These are phyloP conservation scores for Aeminium ludgeri DNA, from an alignment of 495 filamentous ascomycete genomes.

Conservation along the genomic window DNA sequence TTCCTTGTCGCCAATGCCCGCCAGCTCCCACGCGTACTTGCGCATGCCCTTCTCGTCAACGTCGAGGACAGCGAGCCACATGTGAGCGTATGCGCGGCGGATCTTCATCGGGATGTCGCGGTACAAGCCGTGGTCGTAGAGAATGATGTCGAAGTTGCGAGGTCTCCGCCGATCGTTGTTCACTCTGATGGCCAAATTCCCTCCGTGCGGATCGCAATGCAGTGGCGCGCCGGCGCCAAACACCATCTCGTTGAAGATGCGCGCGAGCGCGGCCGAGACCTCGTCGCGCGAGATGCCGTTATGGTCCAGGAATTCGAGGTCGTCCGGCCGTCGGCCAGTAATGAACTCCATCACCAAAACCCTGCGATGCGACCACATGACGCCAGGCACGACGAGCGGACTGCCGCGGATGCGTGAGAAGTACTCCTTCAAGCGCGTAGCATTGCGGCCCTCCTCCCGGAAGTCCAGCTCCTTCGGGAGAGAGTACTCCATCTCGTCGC, in stretches of 20 bases:
- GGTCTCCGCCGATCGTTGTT: slow-evolving; percentile 39
- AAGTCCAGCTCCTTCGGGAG: slow-evolving; percentile 89
- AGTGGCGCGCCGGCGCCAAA: slow-evolving; percentile 79
- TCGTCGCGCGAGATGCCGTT: slow-evolving; percentile 88
- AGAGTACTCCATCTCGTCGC: slow-evolving; percentile 78
- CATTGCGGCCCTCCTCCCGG: slow-evolving; percentile 68
- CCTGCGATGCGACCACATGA: slow-evolving; percentile 74
- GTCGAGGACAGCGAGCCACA: slow-evolving; percentile 93
- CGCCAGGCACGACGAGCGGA: slow-evolving; percentile 76
- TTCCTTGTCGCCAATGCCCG: slow-evolving; percentile 75
- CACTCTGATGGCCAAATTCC: slow-evolving; percentile 83
- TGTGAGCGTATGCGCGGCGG: slow-evolving; percentile 79
- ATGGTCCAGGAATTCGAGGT: slow-evolving; percentile 68
- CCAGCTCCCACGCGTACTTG: slow-evolving; percentile 73
- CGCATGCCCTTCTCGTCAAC: slow-evolving; percentile 70
- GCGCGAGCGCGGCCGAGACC: slow-evolving; percentile 78
- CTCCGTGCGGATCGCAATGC: slow-evolving; percentile 95
- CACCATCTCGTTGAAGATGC: slow-evolving; percentile 99
- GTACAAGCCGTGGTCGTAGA: slow-evolving; percentile 97
- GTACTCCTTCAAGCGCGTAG: slow-evolving; percentile 57
- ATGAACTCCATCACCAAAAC: slow-evolving; percentile 95
- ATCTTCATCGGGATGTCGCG: slow-evolving; percentile 69
- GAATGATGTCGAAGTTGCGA: slow-evolving; percentile 86
- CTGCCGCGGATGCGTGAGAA: slow-evolving; percentile 51
- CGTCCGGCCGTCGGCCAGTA: slow-evolving; percentile 72